Conservation (phyloP, 2,329 filamentous ascomycete genomes). For the Talaromyces sp. region DNA sequence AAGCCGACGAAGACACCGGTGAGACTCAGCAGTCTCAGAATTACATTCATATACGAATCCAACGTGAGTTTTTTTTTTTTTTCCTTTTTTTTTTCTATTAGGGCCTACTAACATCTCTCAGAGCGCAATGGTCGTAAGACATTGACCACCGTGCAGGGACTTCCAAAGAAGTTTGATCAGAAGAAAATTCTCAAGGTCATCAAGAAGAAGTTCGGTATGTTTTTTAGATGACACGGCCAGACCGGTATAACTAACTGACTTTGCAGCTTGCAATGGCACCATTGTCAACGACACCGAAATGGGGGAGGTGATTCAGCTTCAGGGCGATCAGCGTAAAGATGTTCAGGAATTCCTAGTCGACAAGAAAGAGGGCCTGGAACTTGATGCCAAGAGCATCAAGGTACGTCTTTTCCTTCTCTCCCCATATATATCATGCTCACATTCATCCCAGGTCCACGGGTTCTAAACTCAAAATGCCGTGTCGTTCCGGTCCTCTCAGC, state of each 20-base stretch:
- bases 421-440: neutral
- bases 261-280: constrained; percentile 95
- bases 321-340: constrained; percentile 98
- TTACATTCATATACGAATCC: constrained; percentile 99
- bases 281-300: constrained; percentile 94
- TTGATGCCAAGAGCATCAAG: constrained; percentile 97
- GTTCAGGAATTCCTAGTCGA: constrained; percentile 95
- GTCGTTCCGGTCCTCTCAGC: constrained; percentile 41
- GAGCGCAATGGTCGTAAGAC: constrained; percentile 99
- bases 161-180: constrained; percentile 98
- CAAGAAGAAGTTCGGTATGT: constrained; percentile 96
- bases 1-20: constrained; percentile 99
- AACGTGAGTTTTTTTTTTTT: constrained; percentile 63
- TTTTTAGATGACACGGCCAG: too few species aligned
- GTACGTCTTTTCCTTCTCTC: constrained; percentile 40
- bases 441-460: constrained; percentile 42
- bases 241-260: neutral
- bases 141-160: constrained; percentile 98
- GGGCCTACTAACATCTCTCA: constrained; percentile 40
- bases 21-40: constrained; percentile 93
- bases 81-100: constrained; percentile 2
- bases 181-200: constrained; percentile 99
- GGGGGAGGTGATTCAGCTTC: constrained; percentile 99
- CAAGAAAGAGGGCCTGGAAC: constrained; percentile 89
- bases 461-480: constrained; percentile 44